These are phyloP conservation scores for Fragaria ananassa DNA, from an alignment of 306 rosid species.

Conservation along the genomic window DNA sequence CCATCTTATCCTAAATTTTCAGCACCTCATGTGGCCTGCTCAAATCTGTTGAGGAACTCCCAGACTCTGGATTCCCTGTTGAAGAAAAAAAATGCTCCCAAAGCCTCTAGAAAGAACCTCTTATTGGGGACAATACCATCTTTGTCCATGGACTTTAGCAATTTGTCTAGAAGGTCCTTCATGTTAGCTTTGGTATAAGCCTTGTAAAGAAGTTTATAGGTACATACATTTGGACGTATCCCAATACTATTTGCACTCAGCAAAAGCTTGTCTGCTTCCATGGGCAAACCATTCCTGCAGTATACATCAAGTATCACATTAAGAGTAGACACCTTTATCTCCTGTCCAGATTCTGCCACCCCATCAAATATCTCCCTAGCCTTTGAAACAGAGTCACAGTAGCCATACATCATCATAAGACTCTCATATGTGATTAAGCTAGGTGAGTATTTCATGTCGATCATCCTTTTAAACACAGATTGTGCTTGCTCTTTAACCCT, in stretches of 20 bases:
- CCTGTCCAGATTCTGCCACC: conserved; percentile 54
- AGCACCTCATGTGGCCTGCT: conserved; percentile 18
- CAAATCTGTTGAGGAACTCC: conserved; percentile 33
- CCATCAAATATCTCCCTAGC: conserved; percentile 71
- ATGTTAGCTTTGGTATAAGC: conserved; percentile 76
- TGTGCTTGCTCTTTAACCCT: conserved; percentile 72
- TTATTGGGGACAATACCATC: conserved; percentile 88
- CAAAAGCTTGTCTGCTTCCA: conserved; percentile 73
- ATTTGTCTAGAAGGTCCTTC: conserved; percentile 67
- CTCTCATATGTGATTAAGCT: conserved; percentile 81
- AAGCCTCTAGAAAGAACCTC: conserved; percentile 79
- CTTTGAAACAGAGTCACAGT: conserved; percentile 67
- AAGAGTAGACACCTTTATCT: conserved; percentile 64
- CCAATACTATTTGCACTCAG: conserved; percentile 43
- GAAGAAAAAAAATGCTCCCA: conserved; percentile 66
- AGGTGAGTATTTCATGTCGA: conserved; percentile 64
- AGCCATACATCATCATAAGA: conserved; percentile 73
- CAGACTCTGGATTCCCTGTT: conserved; percentile 37
- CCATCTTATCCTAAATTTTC: conserved; percentile 25
- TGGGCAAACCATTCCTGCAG: conserved; percentile 78
- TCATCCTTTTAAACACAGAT: conserved; percentile 50
- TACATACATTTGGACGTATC: conserved; percentile 54
- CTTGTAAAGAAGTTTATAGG: conserved; percentile 87
- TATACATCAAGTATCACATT: conserved; percentile 92
- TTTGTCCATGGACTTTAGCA: conserved; percentile 72